phyloP scores from a whole-genome alignment of 2,329 filamentous ascomycete genomes.

The Diaporthe humulicola region DNA sequence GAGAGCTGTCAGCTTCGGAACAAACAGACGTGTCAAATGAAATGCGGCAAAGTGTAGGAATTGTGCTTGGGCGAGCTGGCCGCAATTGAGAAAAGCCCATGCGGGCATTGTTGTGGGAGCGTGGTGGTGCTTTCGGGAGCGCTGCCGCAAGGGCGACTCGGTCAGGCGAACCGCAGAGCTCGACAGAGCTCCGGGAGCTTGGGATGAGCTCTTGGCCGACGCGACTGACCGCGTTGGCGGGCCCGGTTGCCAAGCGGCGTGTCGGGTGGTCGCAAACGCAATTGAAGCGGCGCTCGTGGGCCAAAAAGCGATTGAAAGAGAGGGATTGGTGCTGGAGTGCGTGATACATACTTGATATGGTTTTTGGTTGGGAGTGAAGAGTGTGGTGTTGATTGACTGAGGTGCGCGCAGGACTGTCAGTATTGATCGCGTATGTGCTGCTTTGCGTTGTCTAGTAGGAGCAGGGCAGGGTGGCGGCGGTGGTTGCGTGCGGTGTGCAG shows the following conservation, averaged over 20 bases:
- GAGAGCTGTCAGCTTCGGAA: slow-evolving; percentile 46
- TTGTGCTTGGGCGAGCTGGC: background rate
- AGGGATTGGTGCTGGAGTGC: slow-evolving; percentile 45
- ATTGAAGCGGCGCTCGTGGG: slow-evolving; percentile 53
- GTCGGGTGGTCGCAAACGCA: slow-evolving; percentile 51
- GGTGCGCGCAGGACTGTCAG: slow-evolving; percentile 40
- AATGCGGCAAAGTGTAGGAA: background rate
- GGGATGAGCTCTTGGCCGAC: slow-evolving; percentile 24
- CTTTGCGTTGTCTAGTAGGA: slow-evolving; percentile 6
- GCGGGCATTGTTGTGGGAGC: background rate
- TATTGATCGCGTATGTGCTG: slow-evolving; percentile 16
- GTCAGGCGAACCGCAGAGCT: slow-evolving; percentile 27
- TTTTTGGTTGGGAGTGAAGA: slow-evolving; percentile 42
- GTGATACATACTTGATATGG: slow-evolving; percentile 53
- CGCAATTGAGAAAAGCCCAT: background rate
- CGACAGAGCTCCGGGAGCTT: slow-evolving; percentile 23
- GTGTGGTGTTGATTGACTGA: slow-evolving; percentile 46
- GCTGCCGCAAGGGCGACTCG: background rate
- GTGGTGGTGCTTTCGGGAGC: background rate
- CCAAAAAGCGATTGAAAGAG: slow-evolving; percentile 53
- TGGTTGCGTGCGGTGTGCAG: slow-evolving; percentile 40
- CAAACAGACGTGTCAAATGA: slow-evolving; percentile 1
- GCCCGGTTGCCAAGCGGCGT: slow-evolving; percentile 11
- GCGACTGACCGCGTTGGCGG: slow-evolving; percentile 28
- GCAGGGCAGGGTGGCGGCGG: slow-evolving; percentile 34